phyloP scores from a whole-genome alignment of 257 asterid species.

The Pogostemon cablin region DNA sequence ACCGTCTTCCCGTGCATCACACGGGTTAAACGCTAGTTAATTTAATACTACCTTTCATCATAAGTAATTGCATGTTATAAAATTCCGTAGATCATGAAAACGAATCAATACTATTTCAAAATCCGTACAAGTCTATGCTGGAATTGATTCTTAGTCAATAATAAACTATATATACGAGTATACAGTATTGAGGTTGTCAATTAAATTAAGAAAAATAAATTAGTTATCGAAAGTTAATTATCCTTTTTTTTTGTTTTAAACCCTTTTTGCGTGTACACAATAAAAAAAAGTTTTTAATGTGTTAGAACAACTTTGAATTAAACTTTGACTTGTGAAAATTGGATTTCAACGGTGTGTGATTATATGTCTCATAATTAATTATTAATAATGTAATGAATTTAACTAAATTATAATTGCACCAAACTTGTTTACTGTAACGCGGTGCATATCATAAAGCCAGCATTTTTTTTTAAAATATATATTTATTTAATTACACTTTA shows the following conservation, averaged over 20 bases:
- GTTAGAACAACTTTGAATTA: constrained; percentile 3
- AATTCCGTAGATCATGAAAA: neutral
- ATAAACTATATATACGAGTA: neutral
- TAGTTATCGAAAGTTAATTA: constrained; percentile 25
- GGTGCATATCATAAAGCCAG: no score
- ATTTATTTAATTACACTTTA: no score
- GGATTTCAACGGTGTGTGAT: neutral
- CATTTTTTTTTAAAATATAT: no score
- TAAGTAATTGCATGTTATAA: no score
- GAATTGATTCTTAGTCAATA: neutral
- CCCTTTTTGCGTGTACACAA: constrained; percentile 34
- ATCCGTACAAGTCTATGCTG: neutral
- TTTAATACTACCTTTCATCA: no score
- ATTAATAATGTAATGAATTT: no score
- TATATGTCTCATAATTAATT: no score
- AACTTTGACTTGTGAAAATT: neutral
- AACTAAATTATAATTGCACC: no score
- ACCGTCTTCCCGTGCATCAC: no score
- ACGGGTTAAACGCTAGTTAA: no score
- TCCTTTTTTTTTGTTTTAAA: constrained; percentile 21
- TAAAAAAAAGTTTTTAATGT: neutral
- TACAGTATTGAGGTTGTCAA: neutral
- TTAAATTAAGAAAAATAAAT: constrained; percentile 10
- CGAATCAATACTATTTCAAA: neutral
- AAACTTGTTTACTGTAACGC: no score